Base-by-base conservation (phyloP, 371 early-diverging fungal genomes). In the Apophysomyces trapeziformis region DNA sequence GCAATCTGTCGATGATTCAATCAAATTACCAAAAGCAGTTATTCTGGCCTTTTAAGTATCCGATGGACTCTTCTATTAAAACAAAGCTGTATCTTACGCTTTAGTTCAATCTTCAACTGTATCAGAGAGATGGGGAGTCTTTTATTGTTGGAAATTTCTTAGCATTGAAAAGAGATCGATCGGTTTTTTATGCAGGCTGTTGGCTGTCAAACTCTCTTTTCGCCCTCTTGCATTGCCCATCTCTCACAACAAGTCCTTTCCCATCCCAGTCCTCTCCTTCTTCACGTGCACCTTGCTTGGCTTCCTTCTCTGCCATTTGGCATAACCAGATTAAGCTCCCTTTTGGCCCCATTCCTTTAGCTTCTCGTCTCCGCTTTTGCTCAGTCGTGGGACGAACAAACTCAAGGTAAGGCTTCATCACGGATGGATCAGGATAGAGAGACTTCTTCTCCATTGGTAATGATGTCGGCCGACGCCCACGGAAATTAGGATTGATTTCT, bases 151-250 rank as follows among this genome's bases (percentile, higher is more conserved):
- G 1, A 41, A 8, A 41, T 1, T 41, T 41, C 13, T 41, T 41
- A 41, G 8, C 13, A 41, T 41, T 41, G 13, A 11, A 8, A 41
- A 8, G 41, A 41, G 1, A 13, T 41, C 5, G 5, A 41, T 41
- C 41, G 32, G 2, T 26, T 41, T 68, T 50, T 39, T 71, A 66
- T 1, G 35, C 43, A 7, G 75, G 72, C 32, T 65, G 32, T 38
- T 71, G 69, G 9, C 77, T 71, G 37, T 67, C 66, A 60, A 76
- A 76, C 43, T 76, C 77, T 36, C 71, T 73, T 45, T 68, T 73
- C 32, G 66, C 64, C 37, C 74, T 69, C 38, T 74, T 73, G 68
- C 67, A 67, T 46, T 57, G 44, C 1, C 61, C 38, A 21, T 70
- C 18, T 32, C 70, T 67, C 21, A 69, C 61, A 0, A 71, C 72